Conservation (phyloP, 495 filamentous ascomycete genomes). For the Talaromyces proteolyticus region DNA sequence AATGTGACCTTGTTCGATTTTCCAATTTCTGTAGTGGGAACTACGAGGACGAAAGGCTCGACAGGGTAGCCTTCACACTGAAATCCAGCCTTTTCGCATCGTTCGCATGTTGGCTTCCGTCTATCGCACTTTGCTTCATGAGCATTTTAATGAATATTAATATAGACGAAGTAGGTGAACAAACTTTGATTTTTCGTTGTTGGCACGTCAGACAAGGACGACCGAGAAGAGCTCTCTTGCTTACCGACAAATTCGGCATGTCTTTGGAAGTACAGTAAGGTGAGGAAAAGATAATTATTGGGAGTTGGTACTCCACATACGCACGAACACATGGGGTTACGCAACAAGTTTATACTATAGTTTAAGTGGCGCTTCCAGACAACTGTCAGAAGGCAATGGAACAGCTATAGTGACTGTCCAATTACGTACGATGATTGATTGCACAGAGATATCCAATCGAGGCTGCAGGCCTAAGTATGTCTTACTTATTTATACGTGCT, state of each 20-base stretch:
- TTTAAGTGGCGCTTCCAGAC: not conserved
- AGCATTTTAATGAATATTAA: not conserved
- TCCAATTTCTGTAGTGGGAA: not conserved
- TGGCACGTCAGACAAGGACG: conserved; percentile 18
- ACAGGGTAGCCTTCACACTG: conserved; percentile 16
- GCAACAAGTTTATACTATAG: not conserved
- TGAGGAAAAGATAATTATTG: not conserved
- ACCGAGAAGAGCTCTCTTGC: conserved; percentile 2
- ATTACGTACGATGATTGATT: too few species aligned
- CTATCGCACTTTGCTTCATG: conserved; percentile 13
- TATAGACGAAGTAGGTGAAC: not conserved
- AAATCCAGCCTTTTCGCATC: conserved; percentile 14
- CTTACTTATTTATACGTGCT: too few species aligned
- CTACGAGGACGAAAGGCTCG: conserved; percentile 5
- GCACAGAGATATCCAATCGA: not conserved
- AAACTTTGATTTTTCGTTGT: conserved; percentile 19
- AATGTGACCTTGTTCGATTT: conserved; percentile 1
- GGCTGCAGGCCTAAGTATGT: too few species aligned
- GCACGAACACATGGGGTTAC: not conserved
- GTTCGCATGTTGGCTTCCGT: conserved; percentile 15
- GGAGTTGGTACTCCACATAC: not conserved
- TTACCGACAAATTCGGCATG: conserved; percentile 5
- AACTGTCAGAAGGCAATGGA: not conserved
- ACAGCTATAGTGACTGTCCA: too few species aligned
- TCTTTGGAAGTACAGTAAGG: too few species aligned